phyloP scores from a whole-genome alignment of 2,329 filamentous ascomycete genomes.

The Cyphellophora attinorum region DNA sequence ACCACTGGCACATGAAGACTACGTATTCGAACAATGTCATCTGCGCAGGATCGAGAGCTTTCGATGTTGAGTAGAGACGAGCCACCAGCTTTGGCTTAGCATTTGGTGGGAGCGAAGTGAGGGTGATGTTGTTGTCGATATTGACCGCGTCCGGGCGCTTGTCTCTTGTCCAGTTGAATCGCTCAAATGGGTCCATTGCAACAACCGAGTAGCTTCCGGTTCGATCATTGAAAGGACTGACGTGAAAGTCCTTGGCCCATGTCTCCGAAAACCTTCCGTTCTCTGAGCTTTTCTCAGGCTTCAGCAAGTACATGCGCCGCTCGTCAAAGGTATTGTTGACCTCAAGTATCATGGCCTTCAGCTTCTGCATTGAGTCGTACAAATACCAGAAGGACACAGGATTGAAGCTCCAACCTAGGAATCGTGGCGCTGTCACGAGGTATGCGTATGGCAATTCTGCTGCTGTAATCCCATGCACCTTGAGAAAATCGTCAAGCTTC shows the following conservation, averaged over 20 bases:
- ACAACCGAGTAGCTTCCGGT: conserved; percentile 45
- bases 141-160: conserved; percentile 27
- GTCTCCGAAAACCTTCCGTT: conserved; percentile 34
- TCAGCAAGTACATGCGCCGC: conserved; percentile 55
- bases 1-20: conserved; percentile 9
- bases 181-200: conserved; percentile 38
- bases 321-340: conserved; percentile 72
- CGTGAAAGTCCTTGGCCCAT: conserved; percentile 65
- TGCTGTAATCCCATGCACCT: conserved; percentile 47
- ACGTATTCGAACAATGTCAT: conserved; percentile 3
- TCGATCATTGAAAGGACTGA: conserved; percentile 63
- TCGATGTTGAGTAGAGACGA: conserved; percentile 7
- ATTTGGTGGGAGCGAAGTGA: conserved; percentile 3
- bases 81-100: conserved; percentile 12
- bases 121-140: conserved; percentile 16
- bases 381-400: conserved; percentile 74
- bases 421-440: conserved; percentile 59
- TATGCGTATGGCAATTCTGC: conserved; percentile 57
- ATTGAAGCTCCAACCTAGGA: conserved; percentile 64
- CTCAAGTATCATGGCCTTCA: conserved; percentile 60
- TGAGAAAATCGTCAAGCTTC: conserved; percentile 54
- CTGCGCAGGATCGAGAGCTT: conserved; percentile 1
- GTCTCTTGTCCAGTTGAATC: conserved; percentile 10
- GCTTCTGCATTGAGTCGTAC: conserved; percentile 48
- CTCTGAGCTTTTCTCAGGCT: conserved; percentile 21